phyloP scores from a whole-genome alignment of 2,329 filamentous ascomycete species.

The Stachybotrys elegans region DNA sequence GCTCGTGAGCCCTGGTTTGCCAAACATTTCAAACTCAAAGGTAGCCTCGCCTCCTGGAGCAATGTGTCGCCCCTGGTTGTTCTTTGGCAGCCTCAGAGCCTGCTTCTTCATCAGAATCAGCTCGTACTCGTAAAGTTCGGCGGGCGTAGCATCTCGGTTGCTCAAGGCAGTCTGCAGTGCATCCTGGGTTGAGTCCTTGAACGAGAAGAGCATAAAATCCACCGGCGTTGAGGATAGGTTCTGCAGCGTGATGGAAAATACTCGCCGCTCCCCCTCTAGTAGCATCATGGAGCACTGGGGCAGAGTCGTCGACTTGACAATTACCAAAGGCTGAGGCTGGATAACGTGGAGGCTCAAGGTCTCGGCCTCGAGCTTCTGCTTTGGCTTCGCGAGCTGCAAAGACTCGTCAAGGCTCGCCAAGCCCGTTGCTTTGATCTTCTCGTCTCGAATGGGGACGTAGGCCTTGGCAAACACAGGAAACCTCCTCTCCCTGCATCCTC shows the following conservation, averaged over 20 bases:
- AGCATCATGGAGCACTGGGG: slow-evolving; percentile 87
- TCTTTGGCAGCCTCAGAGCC: slow-evolving; percentile 54
- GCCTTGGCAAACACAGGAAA: slow-evolving; percentile 79
- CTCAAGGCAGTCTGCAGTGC: slow-evolving; percentile 69
- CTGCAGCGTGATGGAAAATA: slow-evolving; percentile 72
- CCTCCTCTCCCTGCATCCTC: slow-evolving; percentile 72
- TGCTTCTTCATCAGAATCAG: slow-evolving; percentile 71
- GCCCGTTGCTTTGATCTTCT: slow-evolving; percentile 74
- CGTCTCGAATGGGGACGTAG: slow-evolving; percentile 65
- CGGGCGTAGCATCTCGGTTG: slow-evolving; percentile 70
- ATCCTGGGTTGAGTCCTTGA: slow-evolving; percentile 80
- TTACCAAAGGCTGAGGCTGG: slow-evolving; percentile 68
- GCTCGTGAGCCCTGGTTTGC: slow-evolving; percentile 77
- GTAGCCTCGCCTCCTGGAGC: slow-evolving; percentile 60
- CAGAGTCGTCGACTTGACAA: slow-evolving; percentile 70
- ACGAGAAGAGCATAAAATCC: slow-evolving; percentile 82
- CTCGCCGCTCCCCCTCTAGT: slow-evolving; percentile 78
- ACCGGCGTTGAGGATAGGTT: slow-evolving; percentile 75
- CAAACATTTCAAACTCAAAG: slow-evolving; percentile 80
- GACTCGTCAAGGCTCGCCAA: slow-evolving; percentile 50
- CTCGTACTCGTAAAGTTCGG: slow-evolving; percentile 83
- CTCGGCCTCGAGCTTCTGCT: slow-evolving; percentile 39
- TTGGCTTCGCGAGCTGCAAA: slow-evolving; percentile 30
- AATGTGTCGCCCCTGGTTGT: slow-evolving; percentile 54
- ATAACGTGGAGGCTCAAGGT: slow-evolving; percentile 69